Percentiles rank a stretch among this genome's conserved stretches.
These are phyloP conservation scores for Galium porrigens DNA, from an alignment of 305 asterid species.

Conservation along the genomic window DNA sequence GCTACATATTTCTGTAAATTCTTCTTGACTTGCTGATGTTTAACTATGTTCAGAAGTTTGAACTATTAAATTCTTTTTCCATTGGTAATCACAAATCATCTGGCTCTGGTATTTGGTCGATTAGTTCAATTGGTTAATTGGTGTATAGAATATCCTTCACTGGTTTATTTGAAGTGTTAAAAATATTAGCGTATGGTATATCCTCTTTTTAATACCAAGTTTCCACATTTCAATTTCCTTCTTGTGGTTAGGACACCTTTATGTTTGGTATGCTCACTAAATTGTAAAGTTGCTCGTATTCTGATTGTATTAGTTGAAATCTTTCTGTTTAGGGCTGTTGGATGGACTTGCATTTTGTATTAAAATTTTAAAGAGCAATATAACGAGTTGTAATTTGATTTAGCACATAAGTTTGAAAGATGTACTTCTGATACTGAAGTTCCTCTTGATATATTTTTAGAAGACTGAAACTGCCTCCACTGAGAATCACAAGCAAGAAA, in stretches of 20 bases:
- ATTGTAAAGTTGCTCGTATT: not conserved
- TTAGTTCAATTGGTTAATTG: not conserved
- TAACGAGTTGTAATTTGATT: not conserved
- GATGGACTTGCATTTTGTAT: not conserved
- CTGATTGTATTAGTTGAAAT: not conserved
- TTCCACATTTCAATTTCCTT: not conserved
- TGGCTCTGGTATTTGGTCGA: not conserved
- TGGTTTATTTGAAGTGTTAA: not conserved
- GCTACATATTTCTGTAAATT: not conserved
- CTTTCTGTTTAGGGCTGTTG: not conserved
- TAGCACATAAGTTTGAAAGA: conserved; percentile 4
- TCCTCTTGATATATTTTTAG: conserved; percentile 12
- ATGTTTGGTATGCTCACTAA: not conserved
- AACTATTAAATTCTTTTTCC: not conserved
- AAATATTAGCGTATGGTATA: not conserved
- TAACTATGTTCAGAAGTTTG: not conserved
- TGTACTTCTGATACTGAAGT: conserved; percentile 1
- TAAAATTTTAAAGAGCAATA: no score
- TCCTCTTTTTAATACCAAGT: not conserved
- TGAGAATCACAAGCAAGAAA: conserved; percentile 29
- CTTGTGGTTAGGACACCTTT: not conserved
- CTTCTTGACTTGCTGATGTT: not conserved
- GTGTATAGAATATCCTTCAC: not conserved
- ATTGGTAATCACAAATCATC: not conserved
- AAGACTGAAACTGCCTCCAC: conserved; percentile 45